Base-by-base conservation (phyloP, 148 eudicot species). In the Euryodendron excelsum region DNA sequence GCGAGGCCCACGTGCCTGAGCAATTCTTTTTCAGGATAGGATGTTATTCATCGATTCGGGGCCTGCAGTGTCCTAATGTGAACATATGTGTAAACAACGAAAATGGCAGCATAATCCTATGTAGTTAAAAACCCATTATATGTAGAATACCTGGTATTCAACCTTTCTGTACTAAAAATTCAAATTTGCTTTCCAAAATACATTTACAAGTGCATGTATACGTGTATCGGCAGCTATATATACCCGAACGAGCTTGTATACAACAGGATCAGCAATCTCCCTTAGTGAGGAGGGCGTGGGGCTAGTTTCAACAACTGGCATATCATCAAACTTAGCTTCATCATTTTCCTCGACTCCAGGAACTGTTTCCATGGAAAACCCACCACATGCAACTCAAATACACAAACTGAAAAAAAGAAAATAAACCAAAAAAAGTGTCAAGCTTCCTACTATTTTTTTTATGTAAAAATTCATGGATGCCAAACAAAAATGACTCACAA, bases 161-260 rank as follows among this genome's bases (percentile, higher is more conserved):
- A 41, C 37, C 55, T 4, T n/a, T 59, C 23, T 60, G 13, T 15
- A 44, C 20, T 75, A 60, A 60, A 44, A 2, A 8, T 21, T 9
- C 23, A 61, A 61, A n/a, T 31, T 48, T 60, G 14, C 18, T 17
- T 25, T 15, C 15, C 63, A 9, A 8, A 75, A 44, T 39, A 39
- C 15, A 53, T 9, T 21, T 39, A 28, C 2, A 39, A 21, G 36
- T n/a, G 37, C 28, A 10, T 21, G 18, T 68, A n/a, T 47, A 47
- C 4, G 11, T 39, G 30, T 31, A 63, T 10, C 17, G 34, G 9
- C 33, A 69, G 63, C 34, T 28, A 65, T 69, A 65, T 69, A 79
- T 83, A 93, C 97, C 92, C 93, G 87, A 82, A 91, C 97, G 69
- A 93, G 97, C 87, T 91, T 87, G 80, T 93, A 93, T 45, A 93